phyloP scores from a whole-genome alignment of 768 basidiomycete genomes.

The Trametes cinnabarina region DNA sequence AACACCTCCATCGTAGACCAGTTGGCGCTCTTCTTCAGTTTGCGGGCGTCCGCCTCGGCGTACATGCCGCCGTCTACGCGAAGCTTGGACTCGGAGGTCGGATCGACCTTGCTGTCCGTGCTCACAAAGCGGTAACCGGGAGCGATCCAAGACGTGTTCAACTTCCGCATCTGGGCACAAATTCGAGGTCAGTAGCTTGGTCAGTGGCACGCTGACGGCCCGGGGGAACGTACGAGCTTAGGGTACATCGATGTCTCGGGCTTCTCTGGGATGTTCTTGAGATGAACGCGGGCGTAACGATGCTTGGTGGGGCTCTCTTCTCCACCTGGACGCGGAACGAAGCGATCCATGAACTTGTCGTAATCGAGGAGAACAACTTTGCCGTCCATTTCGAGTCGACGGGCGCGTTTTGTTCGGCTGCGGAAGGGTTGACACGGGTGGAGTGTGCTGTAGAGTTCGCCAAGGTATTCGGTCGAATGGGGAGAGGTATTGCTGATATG shows the following conservation, averaged over 20 bases:
- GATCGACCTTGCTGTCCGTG: not conserved
- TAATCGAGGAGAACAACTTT: not conserved
- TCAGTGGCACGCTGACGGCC: not conserved
- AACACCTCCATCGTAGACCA: constrained; percentile 4
- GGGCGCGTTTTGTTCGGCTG: not conserved
- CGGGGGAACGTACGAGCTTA: not conserved
- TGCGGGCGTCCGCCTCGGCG: not conserved
- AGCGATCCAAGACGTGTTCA: not conserved
- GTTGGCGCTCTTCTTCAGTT: not conserved
- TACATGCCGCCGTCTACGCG: constrained; percentile 3
- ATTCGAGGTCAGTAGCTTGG: not conserved
- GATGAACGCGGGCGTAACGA: not conserved
- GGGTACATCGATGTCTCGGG: not conserved
- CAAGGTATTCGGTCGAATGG: not conserved
- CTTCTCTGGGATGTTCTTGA: not conserved
- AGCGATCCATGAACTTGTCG: not conserved
- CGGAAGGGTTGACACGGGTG: not conserved
- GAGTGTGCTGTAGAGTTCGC: not conserved
- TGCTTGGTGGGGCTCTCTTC: not conserved
- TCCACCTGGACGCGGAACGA: not conserved
- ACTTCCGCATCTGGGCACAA: not conserved
- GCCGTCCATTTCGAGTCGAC: not conserved
- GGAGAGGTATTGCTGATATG: not conserved
- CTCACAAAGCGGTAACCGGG: not conserved
- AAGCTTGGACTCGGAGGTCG: not conserved